Evolutionary conservation across 2,329 filamentous ascomycete species (phyloP), one percentile per base, ranked within the genome.

Genomic region (Colletotrichum sp.): DNA sequence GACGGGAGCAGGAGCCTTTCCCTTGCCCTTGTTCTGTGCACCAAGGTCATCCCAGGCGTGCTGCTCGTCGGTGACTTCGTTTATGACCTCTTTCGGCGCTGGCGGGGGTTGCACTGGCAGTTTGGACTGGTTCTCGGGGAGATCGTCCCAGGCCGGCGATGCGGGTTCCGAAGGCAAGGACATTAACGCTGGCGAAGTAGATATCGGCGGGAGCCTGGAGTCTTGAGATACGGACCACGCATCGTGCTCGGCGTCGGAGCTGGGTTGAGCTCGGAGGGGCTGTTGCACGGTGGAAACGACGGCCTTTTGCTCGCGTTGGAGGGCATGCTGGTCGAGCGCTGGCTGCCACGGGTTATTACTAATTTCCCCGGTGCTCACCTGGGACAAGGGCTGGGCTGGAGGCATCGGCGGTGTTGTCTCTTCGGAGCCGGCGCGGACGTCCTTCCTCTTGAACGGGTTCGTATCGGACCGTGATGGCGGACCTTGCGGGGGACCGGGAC

Each of bases 381-480:
- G 84, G 5, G 87, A 83, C 30, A 90, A 84, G 4, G 84, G 81
- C 13, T 84, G 83, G 2, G 83, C 8, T 83, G 80, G 13, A 80
- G 76, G 69, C 70, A 75, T 77, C 15, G 58, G n/a, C 38, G 77
- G 77, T 21, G 76, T 72, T 52, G 52, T 30, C 21, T 68, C 43
- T 75, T n/a, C 66, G 67, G 38, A 71, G 60, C 65, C 75, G 71
- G 69, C 30, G 58, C 67, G 55, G 58, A 83, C 83, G 77, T 89
- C 89, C 71, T 88, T 87, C 76, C 88, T 89, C 26, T 85, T 78
- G 80, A 91, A 91, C 0, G 90, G 90, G 69, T 91, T 91, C 24
- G 89, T 90, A 72, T 88, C 85, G 30, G 80, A 78, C 48, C 83
- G 56, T 34, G 69, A 66, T 28, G 70, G 76, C 34, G 36, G 56